These are phyloP conservation scores for Candida patagonica DNA, from an alignment of 805 yeast species.

Conservation along the genomic window DNA sequence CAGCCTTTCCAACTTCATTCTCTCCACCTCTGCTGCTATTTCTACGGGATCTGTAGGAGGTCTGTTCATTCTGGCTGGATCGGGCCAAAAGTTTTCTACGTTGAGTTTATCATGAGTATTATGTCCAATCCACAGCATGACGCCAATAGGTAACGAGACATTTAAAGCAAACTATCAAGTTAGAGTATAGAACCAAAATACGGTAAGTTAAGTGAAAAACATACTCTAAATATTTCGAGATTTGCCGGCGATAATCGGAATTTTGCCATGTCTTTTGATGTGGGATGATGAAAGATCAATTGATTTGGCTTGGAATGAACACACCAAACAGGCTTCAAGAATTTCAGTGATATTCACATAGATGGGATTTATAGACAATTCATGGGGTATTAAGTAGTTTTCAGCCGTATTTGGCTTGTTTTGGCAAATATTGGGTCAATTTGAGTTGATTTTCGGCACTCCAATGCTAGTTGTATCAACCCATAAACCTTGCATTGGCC, in stretches of 20 bases:
- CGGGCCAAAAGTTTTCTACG: slow-evolving; percentile 95
- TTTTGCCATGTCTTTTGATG: slow-evolving; percentile 3
- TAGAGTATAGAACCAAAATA: neutral
- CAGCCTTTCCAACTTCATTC: slow-evolving; percentile 66
- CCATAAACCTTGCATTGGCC: too few species aligned
- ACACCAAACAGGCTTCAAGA: too few species aligned
- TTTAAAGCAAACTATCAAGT: slow-evolving; percentile 46
- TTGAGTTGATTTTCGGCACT: too few species aligned
- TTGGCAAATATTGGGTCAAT: too few species aligned
- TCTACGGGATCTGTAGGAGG: slow-evolving; percentile 91
- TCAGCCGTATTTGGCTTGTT: too few species aligned
- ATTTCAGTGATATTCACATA: too few species aligned
- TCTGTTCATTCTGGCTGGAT: slow-evolving; percentile 81
- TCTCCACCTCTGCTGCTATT: slow-evolving; percentile 81
- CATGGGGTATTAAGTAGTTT: too few species aligned
- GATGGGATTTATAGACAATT: too few species aligned
- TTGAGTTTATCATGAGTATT: slow-evolving; percentile 84
- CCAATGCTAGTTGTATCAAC: too few species aligned
- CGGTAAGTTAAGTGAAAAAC: neutral
- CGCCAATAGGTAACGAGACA: slow-evolving; percentile 75
- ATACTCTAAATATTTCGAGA: slow-evolving; percentile 19
- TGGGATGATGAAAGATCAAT: slow-evolving; percentile 1
- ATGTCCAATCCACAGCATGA: slow-evolving; percentile 88
- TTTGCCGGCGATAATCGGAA: slow-evolving; percentile 17
- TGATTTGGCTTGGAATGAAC: too few species aligned